Evolutionary conservation across 2,329 filamentous ascomycete species (phyloP).

Genomic region (Bipolaris oryzae): DNA sequence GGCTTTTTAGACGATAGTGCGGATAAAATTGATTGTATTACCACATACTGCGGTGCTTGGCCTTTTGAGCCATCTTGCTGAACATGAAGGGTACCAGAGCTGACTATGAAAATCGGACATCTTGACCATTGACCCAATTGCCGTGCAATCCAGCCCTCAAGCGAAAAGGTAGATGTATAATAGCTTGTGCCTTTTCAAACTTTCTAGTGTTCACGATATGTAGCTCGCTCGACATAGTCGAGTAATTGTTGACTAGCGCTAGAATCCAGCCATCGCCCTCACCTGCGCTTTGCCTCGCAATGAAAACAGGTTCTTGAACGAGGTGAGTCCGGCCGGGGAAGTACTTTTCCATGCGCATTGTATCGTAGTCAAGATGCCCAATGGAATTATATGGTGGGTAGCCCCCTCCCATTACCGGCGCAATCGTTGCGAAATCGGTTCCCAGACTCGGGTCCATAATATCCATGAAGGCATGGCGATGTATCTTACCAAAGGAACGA

Average conservation of each 20-base stretch:
- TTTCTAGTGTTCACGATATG: slow-evolving; percentile 43
- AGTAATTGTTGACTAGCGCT: slow-evolving; percentile 43
- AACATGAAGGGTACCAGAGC: neutral
- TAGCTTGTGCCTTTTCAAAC: slow-evolving; percentile 39
- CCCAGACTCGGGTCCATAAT: slow-evolving; percentile 51
- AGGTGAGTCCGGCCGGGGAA: slow-evolving; percentile 51
- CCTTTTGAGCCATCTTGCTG: neutral
- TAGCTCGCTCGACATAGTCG: slow-evolving; percentile 32
- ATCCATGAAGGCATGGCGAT: slow-evolving; percentile 49
- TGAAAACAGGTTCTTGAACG: slow-evolving; percentile 60
- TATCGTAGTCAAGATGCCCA: slow-evolving; percentile 50
- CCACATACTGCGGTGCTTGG: neutral
- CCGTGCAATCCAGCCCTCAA: slow-evolving; percentile 45
- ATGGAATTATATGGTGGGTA: slow-evolving; percentile 55
- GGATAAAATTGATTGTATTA: too few relatives aligned
- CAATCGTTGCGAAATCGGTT: slow-evolving; percentile 37
- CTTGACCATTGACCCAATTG: slow-evolving; percentile 37
- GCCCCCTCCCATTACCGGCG: slow-evolving; percentile 37
- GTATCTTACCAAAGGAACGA: slow-evolving; percentile 41
- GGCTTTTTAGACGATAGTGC: too few relatives aligned
- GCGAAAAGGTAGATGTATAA: slow-evolving; percentile 43
- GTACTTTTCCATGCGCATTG: slow-evolving; percentile 50
- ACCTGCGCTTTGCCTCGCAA: slow-evolving; percentile 46
- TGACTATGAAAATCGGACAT: slow-evolving; percentile 6
- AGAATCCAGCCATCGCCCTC: slow-evolving; percentile 59